These are phyloP conservation scores for Salvia hispanica DNA, from an alignment of 257 asterid genomes.

Conservation along the genomic window DNA sequence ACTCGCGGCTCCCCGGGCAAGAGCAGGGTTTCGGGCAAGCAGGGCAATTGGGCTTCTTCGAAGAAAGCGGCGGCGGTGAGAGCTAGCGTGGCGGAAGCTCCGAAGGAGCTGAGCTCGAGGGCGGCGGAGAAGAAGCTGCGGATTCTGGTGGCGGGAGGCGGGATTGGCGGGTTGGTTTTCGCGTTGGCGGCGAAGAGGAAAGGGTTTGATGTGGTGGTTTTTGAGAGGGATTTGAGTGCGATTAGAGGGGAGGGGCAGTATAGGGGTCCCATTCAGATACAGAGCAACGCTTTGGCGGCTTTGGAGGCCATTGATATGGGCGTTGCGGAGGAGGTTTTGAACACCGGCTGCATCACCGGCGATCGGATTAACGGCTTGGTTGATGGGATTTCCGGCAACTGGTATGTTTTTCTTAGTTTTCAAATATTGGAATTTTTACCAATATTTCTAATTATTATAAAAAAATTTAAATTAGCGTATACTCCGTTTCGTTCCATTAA, in stretches of 20 bases:
- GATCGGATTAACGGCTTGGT: slow-evolving; percentile 90
- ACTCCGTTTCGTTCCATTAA: no score
- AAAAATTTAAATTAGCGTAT: no score
- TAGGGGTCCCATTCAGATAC: slow-evolving; percentile 93
- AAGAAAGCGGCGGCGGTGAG: slow-evolving; percentile 40
- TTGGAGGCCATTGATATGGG: slow-evolving; percentile 89
- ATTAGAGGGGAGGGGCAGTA: slow-evolving; percentile 96
- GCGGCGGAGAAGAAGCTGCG: slow-evolving; percentile 56
- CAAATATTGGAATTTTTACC: no score
- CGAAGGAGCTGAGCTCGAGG: slow-evolving; percentile 1
- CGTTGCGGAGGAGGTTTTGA: slow-evolving; percentile 79
- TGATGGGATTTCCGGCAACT: slow-evolving; percentile 80
- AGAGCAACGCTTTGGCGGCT: slow-evolving; percentile 96
- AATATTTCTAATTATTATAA: no score
- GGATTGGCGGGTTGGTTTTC: slow-evolving; percentile 90
- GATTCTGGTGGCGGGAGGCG: slow-evolving; percentile 94
- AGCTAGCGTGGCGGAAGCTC: slow-evolving; percentile 38
- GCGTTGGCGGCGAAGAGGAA: slow-evolving; percentile 84
- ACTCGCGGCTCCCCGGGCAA: slow-evolving; percentile 36
- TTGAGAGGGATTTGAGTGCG: slow-evolving; percentile 98
- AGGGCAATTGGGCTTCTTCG: slow-evolving; percentile 31
- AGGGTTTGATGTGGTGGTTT: slow-evolving; percentile 91
- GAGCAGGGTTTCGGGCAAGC: slow-evolving; percentile 21
- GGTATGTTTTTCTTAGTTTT: no score
- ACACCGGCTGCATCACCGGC: slow-evolving; percentile 88